Evolutionary conservation across 2,329 filamentous ascomycete species (phyloP), one percentile per base, ranked within the genome.

Genomic region (Fusarium sambucinum): DNA sequence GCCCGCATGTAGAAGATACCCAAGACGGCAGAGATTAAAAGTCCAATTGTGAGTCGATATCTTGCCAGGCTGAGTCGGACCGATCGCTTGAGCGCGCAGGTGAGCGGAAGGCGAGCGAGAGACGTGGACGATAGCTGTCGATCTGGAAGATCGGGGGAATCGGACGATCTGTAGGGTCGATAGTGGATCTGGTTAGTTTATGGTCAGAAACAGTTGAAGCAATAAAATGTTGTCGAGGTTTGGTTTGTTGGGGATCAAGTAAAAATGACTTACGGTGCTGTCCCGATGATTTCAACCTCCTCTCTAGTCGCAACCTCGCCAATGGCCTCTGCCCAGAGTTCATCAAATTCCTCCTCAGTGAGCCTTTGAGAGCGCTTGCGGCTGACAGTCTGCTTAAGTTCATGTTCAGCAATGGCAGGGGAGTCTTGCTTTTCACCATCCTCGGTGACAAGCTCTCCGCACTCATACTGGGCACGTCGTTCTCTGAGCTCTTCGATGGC

Each of bases 31-130:
- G 85, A 63, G 32, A 87, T 81, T 76, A 92, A 69, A 85, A 87
- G 78, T 85, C 89, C 85, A 96, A 94, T 89, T 84, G 90, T 82
- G 89, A 93, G 83, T 90, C 92, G 86, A 96, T 96, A 86, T 90
- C 90, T 86, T 87, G 90, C 92, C 91, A 96, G 75, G 79, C 91
- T 87, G 86, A 90, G 88, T 82, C 90, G 85, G 88, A 94, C 80
- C 81, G 90, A 92, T 84, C 92, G 86, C 79, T 88, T 88, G 90
- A 93, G 74, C 81, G 92, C 88, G 82, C 93, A 97, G 83, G 83
- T 78, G 91, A 97, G 85, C 83, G 94, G 88, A 91, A 98, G 86
- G 80, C 91, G 88, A 87, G 94, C 92, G 90, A 97, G 92, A 85
- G 93, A 96, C 85, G 87, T 91, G 82, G 92, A 95, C 81, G 89